Percentiles rank a stretch among this genome's conserved stretches.
Conservation (phyloP, 495 filamentous ascomycete genomes). For the Penicillium egyptiacum region DNA sequence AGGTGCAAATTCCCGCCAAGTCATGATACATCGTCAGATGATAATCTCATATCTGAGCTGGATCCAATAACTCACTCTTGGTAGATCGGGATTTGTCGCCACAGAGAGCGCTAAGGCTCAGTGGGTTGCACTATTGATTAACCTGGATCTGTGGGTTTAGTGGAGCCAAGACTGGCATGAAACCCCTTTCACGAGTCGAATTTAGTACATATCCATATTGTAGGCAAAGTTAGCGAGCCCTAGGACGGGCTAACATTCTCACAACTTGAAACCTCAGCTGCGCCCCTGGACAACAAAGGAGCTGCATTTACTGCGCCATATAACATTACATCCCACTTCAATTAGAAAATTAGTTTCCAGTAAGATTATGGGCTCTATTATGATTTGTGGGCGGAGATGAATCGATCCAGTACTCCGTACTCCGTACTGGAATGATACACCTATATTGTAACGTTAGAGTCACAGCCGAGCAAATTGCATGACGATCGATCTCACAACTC, state of each 20-base stretch:
- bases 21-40: neutral
- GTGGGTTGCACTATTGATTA: slow-evolving; percentile 29
- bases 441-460: no score
- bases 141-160: slow-evolving; percentile 8
- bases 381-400: no score
- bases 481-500: neutral
- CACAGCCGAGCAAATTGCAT: neutral
- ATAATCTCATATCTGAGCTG: neutral
- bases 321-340: no score
- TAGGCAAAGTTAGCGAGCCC: neutral
- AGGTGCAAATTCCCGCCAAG: neutral
- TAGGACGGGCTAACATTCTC: neutral
- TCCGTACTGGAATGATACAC: no score
- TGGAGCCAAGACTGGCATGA: slow-evolving; percentile 2
- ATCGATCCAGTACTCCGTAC: neutral
- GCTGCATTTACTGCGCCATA: no score
- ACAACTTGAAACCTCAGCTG: neutral
- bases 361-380: no score
- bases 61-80: neutral
- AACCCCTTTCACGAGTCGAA: neutral
- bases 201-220: neutral
- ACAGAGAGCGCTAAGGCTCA: slow-evolving; percentile 21
- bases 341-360: neutral
- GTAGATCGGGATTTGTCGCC: neutral
- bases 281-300: neutral